A percentile compares a stretch with the other conserved stretches of the same genome.
These are phyloP conservation scores for Castanospermum australe DNA, from an alignment of 306 rosid species.

Conservation along the genomic window DNA sequence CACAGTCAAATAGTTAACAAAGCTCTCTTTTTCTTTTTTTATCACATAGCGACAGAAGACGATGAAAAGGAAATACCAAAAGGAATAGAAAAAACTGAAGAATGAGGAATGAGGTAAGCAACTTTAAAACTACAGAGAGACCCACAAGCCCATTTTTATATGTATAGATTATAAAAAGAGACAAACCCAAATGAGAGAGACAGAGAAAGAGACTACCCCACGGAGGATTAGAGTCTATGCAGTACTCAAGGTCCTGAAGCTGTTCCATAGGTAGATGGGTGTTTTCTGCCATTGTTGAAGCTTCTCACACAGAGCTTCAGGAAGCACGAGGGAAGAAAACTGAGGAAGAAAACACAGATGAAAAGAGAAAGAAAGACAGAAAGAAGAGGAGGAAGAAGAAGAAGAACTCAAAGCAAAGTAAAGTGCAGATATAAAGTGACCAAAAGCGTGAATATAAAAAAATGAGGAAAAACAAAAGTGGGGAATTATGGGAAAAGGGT, in stretches of 20 bases:
- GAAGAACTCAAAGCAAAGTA: slow-evolving; percentile 37
- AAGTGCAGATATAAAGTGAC: slow-evolving; percentile 56
- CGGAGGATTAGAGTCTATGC: slow-evolving; percentile 86
- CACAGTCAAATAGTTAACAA: background rate
- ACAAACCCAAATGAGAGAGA: background rate
- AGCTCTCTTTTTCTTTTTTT: background rate
- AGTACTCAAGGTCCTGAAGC: slow-evolving; percentile 85
- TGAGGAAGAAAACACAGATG: background rate
- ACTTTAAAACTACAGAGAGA: background rate
- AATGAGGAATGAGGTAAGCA: background rate
- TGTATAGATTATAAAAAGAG: background rate
- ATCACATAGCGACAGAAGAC: background rate
- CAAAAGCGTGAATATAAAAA: slow-evolving; percentile 28
- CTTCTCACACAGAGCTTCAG: slow-evolving; percentile 30
- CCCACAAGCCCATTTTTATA: slow-evolving; percentile 24
- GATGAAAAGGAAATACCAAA: background rate
- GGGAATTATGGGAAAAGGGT: background rate
- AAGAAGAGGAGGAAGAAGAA: slow-evolving; percentile 17
- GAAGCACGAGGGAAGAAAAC: slow-evolving; percentile 32
- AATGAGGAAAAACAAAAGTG: background rate
- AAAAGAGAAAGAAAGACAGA: background rate
- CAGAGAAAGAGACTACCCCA: slow-evolving; percentile 55
- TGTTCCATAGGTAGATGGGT: slow-evolving; percentile 84
- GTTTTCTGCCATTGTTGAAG: slow-evolving; percentile 71
- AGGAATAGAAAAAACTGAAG: background rate